These are phyloP conservation scores for Ogataea trehalophila DNA, from an alignment of 805 yeast species.

Conservation along the genomic window DNA sequence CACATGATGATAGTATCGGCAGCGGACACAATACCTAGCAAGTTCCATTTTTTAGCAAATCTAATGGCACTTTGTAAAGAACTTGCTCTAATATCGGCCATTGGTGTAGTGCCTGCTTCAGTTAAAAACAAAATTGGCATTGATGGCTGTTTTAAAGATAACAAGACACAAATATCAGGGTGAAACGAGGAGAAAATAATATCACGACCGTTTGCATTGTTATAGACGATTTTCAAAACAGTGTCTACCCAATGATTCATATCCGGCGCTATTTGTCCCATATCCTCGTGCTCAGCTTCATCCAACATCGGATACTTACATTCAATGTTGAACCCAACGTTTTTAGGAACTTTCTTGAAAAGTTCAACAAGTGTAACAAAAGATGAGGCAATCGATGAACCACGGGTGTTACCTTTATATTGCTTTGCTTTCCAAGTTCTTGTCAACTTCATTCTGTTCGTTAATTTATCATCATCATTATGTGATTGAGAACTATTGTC, in stretches of 20 bases:
- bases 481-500: neutral
- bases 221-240: constrained; percentile 73
- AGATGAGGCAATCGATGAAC: constrained; percentile 83
- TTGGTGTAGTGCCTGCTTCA: constrained; percentile 76
- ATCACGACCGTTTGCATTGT: constrained; percentile 73
- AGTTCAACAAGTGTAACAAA: constrained; percentile 86
- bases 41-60: constrained; percentile 86
- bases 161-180: constrained; percentile 83
- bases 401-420: constrained; percentile 90
- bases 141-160: constrained; percentile 88
- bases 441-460: constrained; percentile 76
- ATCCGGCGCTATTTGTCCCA: constrained; percentile 80
- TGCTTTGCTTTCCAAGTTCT: constrained; percentile 82
- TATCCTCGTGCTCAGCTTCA: constrained; percentile 83
- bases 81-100: constrained; percentile 87
- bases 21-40: constrained; percentile 87
- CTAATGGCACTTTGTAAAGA: constrained; percentile 88
- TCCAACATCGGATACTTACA: constrained; percentile 94
- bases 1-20: constrained; percentile 82
- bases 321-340: constrained; percentile 91
- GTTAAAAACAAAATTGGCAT: constrained; percentile 88
- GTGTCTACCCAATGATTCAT: constrained; percentile 87
- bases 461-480: constrained; percentile 27
- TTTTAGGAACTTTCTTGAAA: constrained; percentile 72
- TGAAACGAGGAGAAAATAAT: constrained; percentile 89